Evolutionary conservation across 305 asterid genomes (phyloP), one percentile per base, ranked within the genome.

Genomic region (Striga hermonthica): DNA sequence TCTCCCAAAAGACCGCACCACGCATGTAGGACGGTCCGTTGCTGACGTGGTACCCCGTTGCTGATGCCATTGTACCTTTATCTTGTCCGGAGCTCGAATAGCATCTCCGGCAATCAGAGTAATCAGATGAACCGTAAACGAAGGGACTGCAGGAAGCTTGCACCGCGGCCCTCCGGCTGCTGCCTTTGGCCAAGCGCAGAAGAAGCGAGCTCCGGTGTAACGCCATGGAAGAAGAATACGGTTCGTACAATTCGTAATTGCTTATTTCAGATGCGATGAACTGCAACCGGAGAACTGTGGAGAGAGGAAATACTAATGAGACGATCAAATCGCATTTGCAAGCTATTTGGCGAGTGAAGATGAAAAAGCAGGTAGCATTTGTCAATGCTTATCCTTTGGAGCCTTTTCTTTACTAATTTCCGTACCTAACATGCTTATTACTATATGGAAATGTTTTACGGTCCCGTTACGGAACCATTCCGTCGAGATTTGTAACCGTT

Each of bases 1-100:
- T 85, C 58, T 88, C 90, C 98, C 95, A 93, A 48, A 93, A 86
- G 45, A 93, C 98, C 13, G 85, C 86, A 9, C 84, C 98, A 12
- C 86, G 87, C 98, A 93, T 93, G 68, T 80, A 78, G 37, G 98
- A 77, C 11, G 97, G 76, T 7, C 84, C 98, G 66, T 56, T 82
- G 75, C 68, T 72, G 66, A 85, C 74, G 74, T 90, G 87, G 81
- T 85, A 88, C 74, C 81, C 87, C 65, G 94, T 76, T 28, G 82
- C 74, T 11, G 80, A 40, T 36, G 38, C 44, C 62, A 80, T 74
- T 69, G 72, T 72, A 71, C 75, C 78, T 66, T 67, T 61, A 41
- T 64, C 74, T 9, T 79, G 73, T 41, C 72, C 77, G 6, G 77
- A 80, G 71, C 65, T 75, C 8, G 86, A 81, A 69, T 60, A 72